Percentiles rank a stretch among this genome's conserved stretches.
Evolutionary conservation across 2,329 filamentous ascomycete genomes (phyloP).

Genomic region (Talaromyces islandicus): DNA sequence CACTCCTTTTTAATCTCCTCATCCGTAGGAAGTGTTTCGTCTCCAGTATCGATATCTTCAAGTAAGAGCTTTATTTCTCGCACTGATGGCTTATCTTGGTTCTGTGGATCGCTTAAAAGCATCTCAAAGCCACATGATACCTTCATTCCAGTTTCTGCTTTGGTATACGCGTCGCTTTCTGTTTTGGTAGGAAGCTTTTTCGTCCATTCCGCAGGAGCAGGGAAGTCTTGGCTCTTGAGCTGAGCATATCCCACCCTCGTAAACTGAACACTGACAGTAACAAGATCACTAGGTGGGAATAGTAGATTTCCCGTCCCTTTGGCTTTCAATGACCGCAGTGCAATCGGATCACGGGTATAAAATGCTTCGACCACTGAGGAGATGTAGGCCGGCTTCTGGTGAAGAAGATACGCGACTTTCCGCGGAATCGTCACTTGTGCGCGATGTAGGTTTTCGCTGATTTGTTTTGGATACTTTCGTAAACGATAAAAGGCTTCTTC

Average conservation of each 20-base stretch:
- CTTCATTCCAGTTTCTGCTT: constrained; percentile 75
- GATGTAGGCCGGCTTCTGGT: constrained; percentile 67
- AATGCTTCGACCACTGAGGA: constrained; percentile 84
- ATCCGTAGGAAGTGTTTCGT: constrained; percentile 64
- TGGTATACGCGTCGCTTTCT: constrained; percentile 41
- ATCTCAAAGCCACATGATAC: constrained; percentile 87
- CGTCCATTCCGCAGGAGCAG: constrained; percentile 54
- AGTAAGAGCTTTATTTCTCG: constrained; percentile 72
- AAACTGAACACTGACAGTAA: constrained; percentile 73
- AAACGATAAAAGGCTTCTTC: constrained; percentile 87
- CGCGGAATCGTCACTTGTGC: constrained; percentile 70
- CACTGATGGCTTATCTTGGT: constrained; percentile 61
- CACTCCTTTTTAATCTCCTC: constrained; percentile 62
- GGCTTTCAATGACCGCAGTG: constrained; percentile 62
- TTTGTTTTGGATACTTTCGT: constrained; percentile 73
- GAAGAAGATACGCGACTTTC: constrained; percentile 72
- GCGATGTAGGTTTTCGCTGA: constrained; percentile 69
- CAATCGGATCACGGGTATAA: constrained; percentile 78
- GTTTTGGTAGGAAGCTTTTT: constrained; percentile 34
- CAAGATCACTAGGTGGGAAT: constrained; percentile 74
- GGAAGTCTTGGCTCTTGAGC: constrained; percentile 77
- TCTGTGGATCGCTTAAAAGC: constrained; percentile 62
- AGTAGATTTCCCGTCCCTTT: constrained; percentile 48
- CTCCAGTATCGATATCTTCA: constrained; percentile 67
- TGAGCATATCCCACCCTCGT: constrained; percentile 89